Conservation (phyloP, 306 rosid genomes). For the Canavalia gladiata region DNA sequence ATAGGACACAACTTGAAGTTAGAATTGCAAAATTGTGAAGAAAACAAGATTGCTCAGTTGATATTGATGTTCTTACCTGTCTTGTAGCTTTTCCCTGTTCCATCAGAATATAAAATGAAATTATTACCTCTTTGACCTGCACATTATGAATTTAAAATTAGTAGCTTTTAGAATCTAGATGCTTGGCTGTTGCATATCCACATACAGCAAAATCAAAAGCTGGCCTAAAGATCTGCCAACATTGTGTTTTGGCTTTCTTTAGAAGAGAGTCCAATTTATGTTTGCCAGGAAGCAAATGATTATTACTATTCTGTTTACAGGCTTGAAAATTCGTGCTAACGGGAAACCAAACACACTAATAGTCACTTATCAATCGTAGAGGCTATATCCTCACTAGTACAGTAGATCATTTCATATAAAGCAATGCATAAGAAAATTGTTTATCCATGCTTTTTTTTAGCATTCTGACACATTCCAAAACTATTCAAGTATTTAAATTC, state of each 20-base stretch:
- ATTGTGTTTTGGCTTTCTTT: too few relatives aligned
- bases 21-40: background rate
- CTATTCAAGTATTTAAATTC: background rate
- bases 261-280: too few relatives aligned
- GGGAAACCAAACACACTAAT: too few relatives aligned
- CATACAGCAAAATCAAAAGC: conserved; percentile 7
- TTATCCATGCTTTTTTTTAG: background rate
- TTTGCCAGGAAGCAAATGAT: too few relatives aligned
- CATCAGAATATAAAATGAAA: conserved; percentile 87
- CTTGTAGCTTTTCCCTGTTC: conserved; percentile 88
- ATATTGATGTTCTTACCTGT: conserved; percentile 54
- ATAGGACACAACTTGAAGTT: background rate
- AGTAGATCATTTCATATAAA: conserved; percentile 12
- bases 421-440: background rate
- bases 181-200: background rate
- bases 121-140: conserved; percentile 92
- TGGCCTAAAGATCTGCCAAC: background rate
- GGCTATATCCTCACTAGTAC: background rate
- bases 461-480: background rate
- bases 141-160: conserved; percentile 37
- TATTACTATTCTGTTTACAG: too few relatives aligned
- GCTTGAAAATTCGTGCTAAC: too few relatives aligned
- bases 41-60: background rate
- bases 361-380: background rate
- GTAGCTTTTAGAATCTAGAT: background rate